These are phyloP conservation scores for Fusarium clavum DNA, from an alignment of 2,329 filamentous ascomycete genomes.

Conservation along the genomic window DNA sequence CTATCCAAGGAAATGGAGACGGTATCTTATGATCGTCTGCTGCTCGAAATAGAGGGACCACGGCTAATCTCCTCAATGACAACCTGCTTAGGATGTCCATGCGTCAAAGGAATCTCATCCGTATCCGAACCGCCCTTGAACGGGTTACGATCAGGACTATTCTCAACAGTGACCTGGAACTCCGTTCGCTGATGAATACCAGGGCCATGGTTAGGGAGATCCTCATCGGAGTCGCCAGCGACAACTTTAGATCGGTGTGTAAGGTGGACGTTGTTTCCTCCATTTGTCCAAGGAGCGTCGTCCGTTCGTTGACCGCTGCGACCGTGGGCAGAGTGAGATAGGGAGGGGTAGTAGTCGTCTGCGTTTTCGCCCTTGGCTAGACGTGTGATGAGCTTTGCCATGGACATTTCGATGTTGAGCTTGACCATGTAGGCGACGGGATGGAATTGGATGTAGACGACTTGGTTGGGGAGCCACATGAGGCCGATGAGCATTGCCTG, in stretches of 20 bases:
- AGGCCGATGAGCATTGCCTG: conserved; percentile 48
- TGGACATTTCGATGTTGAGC: conserved; percentile 66
- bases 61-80: conserved; percentile 22
- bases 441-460: conserved; percentile 61
- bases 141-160: conserved; percentile 6
- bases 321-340: conserved; percentile 35
- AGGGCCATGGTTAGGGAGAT: conserved; percentile 5
- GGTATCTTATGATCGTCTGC: conserved; percentile 7
- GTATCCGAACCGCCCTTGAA: background rate
- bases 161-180: conserved; percentile 40
- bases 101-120: conserved; percentile 40
- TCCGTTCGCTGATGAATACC: conserved; percentile 42
- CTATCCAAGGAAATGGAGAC: background rate
- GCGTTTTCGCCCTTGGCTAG: conserved; percentile 42
- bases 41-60: conserved; percentile 19
- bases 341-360: conserved; percentile 38
- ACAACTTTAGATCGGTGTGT: conserved; percentile 38
- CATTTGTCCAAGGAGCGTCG: conserved; percentile 28
- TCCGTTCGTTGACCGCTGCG: conserved; percentile 10
- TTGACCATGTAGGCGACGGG: conserved; percentile 64
- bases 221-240: conserved; percentile 38
- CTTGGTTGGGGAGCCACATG: conserved; percentile 50
- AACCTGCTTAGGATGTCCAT: conserved; percentile 40
- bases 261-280: conserved; percentile 24
- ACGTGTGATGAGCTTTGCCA: conserved; percentile 62